A percentile compares a stretch with the other conserved stretches of the same genome.
Evolutionary conservation across 2,329 filamentous ascomycete genomes (phyloP).

Genomic region (Diaporthe eres): DNA sequence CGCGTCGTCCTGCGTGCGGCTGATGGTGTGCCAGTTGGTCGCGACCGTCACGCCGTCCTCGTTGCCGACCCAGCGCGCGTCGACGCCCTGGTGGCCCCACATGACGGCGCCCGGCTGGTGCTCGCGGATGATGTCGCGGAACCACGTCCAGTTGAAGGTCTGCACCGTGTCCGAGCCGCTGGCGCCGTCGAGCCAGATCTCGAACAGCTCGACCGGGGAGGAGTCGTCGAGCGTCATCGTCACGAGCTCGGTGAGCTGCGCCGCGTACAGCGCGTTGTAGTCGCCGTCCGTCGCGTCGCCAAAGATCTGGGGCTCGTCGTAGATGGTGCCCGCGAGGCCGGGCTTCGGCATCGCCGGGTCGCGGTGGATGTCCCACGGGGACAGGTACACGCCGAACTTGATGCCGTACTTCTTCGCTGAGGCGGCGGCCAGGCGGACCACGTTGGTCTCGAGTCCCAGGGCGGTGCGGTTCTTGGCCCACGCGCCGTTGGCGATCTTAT

Average conservation of each 20-base stretch:
- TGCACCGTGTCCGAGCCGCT: conserved; percentile 50
- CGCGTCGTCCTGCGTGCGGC: conserved; percentile 48
- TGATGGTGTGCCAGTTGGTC: conserved; percentile 51
- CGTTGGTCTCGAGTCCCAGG: conserved; percentile 48
- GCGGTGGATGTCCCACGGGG: conserved; percentile 55
- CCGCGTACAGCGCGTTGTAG: conserved; percentile 51
- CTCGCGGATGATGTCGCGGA: conserved; percentile 49
- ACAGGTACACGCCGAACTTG: conserved; percentile 53
- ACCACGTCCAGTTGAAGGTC: conserved; percentile 49
- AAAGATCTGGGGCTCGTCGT: conserved; percentile 54
- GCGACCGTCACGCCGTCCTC: conserved; percentile 48
- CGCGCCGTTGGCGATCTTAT: conserved; percentile 50
- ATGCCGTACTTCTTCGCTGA: conserved; percentile 52
- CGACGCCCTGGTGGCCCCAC: conserved; percentile 51
- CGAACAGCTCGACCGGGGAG: conserved; percentile 46
- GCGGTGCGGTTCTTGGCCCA: conserved; percentile 50
- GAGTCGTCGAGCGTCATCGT: conserved; percentile 44
- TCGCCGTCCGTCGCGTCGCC: conserved; percentile 49
- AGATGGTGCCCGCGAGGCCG: conserved; percentile 48
- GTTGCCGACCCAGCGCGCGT: conserved; percentile 52
- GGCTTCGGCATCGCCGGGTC: conserved; percentile 54
- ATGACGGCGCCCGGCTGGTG: conserved; percentile 48
- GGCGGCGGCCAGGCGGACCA: conserved; percentile 51
- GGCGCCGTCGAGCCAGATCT: conserved; percentile 52
- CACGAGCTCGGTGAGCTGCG: conserved; percentile 48